phyloP scores from a whole-genome alignment of 2,329 filamentous ascomycete genomes.

The Pseudogymnoascus sp. region DNA sequence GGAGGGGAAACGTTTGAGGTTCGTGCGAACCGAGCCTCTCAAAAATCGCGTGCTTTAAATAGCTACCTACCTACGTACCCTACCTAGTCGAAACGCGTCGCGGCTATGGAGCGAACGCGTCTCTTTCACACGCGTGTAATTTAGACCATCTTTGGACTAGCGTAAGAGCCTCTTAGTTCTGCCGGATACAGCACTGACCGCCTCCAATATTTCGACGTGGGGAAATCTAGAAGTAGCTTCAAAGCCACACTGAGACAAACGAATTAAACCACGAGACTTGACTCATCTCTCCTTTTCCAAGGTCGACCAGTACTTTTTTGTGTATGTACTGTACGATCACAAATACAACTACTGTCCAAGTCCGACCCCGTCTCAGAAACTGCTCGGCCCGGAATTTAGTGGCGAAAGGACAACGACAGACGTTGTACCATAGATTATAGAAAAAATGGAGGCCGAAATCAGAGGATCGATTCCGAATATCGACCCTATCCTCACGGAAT shows the following conservation, averaged over 20 bases:
- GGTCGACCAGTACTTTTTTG: not conserved
- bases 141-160: not conserved
- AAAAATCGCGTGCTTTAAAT: slow-evolving; percentile 6
- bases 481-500: slow-evolving; percentile 82
- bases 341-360: slow-evolving; percentile 1
- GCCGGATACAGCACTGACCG: slow-evolving; percentile 7
- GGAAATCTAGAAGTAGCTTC: slow-evolving; percentile 8
- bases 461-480: slow-evolving; percentile 76
- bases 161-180: slow-evolving; percentile 7
- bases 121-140: not conserved
- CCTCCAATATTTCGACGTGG: slow-evolving; percentile 8
- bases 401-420: not conserved
- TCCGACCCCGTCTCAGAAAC: not conserved
- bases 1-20: slow-evolving; percentile 1
- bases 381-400: not conserved
- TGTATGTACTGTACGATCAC: not conserved
- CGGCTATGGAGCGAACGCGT: not conserved
- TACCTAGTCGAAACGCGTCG: slow-evolving; percentile 2
- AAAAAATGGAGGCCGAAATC: slow-evolving; percentile 77
- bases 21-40: slow-evolving; percentile 6
- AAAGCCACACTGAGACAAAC: not conserved
- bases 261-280: slow-evolving; percentile 1
- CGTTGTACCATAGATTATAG: slow-evolving; percentile 8
- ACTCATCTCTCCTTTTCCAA: slow-evolving; percentile 5
- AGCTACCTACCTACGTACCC: no score